A percentile compares a stretch with the other conserved stretches of the same genome.
These are phyloP conservation scores for Stachybotrys chlorohalonatus DNA, from an alignment of 2,329 filamentous ascomycete genomes.

Conservation along the genomic window DNA sequence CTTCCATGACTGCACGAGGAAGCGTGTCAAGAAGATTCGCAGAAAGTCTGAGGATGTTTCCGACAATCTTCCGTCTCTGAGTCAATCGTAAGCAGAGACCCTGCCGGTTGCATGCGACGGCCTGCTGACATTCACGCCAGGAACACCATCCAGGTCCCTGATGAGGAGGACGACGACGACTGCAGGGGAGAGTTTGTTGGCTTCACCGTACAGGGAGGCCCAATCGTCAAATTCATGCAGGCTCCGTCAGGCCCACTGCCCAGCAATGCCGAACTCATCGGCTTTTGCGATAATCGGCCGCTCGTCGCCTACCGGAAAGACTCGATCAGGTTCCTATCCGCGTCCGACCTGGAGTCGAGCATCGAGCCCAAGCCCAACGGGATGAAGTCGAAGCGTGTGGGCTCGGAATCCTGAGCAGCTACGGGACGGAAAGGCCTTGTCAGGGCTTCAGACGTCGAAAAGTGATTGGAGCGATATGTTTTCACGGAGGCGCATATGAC, in stretches of 20 bases:
- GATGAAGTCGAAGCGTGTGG: not conserved
- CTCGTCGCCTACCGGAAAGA: constrained; percentile 29
- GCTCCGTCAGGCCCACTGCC: constrained; percentile 20
- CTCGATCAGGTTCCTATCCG: constrained; percentile 20
- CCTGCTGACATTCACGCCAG: constrained; percentile 11
- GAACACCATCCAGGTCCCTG: constrained; percentile 26
- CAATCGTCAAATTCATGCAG: constrained; percentile 34
- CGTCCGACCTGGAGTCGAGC: constrained; percentile 1
- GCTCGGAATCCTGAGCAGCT: not conserved
- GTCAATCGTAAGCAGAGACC: constrained; percentile 30
- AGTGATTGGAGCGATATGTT: not conserved
- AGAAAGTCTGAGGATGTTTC: constrained; percentile 12
- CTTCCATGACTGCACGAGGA: constrained; percentile 29
- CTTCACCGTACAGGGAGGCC: constrained; percentile 34
- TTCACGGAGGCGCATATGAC: not conserved
- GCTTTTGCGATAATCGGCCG: constrained; percentile 24
- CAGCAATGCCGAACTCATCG: constrained; percentile 25
- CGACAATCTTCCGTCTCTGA: constrained; percentile 26
- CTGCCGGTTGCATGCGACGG: not conserved
- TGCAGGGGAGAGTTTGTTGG: constrained; percentile 29
- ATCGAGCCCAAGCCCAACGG: not conserved
- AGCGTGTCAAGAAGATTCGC: constrained; percentile 21
- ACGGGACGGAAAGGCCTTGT: too few relatives aligned
- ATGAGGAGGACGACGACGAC: constrained; percentile 23
- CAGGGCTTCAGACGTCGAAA: not conserved